phyloP scores from a whole-genome alignment of 306 rosid species.

The Carpinus viminea region DNA sequence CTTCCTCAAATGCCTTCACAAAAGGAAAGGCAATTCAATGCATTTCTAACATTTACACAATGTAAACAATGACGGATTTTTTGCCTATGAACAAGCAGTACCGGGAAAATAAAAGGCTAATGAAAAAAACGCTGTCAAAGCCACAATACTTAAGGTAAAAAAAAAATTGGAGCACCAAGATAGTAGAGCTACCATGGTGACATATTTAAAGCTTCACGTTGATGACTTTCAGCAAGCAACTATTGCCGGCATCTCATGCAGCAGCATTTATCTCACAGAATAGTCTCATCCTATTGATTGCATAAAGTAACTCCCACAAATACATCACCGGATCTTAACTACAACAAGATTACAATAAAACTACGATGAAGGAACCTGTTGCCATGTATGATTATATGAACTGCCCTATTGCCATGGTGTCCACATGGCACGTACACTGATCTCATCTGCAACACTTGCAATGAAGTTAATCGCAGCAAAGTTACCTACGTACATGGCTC shows the following conservation, averaged over 20 bases:
- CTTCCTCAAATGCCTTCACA: conserved; percentile 75
- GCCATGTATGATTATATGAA: too few relatives aligned
- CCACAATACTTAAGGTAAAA: not conserved
- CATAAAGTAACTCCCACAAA: not conserved
- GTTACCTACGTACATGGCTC: too few relatives aligned
- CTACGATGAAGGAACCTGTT: not conserved
- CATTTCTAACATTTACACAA: not conserved
- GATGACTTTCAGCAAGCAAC: conserved; percentile 3
- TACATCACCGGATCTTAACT: not conserved
- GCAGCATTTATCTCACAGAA: conserved; percentile 17
- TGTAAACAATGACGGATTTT: not conserved
- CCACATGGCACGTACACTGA: too few relatives aligned
- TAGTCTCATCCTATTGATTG: conserved; percentile 2
- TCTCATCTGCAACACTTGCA: too few relatives aligned
- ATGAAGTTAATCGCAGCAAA: too few relatives aligned
- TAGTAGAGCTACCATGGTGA: not conserved
- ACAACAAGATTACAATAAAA: conserved; percentile 16
- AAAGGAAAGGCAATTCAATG: conserved; percentile 12
- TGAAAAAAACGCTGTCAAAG: not conserved
- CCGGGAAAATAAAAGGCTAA: not conserved
- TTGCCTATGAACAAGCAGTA: not conserved
- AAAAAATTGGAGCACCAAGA: not conserved
- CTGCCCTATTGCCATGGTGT: too few relatives aligned
- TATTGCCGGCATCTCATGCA: not conserved
- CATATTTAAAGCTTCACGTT: conserved; percentile 10